phyloP scores from a whole-genome alignment of 805 yeast genomes.

The Hermanozyma aechmeae region DNA sequence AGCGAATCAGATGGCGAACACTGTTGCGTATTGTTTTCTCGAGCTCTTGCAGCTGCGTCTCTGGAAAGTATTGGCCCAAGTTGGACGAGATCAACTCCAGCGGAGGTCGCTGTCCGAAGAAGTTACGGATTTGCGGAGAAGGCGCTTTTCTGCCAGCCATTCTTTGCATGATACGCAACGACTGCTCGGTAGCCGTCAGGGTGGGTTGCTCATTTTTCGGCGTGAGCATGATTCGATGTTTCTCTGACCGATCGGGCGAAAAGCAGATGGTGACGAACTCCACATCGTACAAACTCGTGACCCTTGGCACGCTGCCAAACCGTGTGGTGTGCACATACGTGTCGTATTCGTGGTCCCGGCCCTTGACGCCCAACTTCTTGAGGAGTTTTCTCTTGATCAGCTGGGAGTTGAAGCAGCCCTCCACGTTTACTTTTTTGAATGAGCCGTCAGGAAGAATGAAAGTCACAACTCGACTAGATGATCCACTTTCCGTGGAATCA shows the following conservation, averaged over 20 bases:
- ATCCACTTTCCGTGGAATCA: background rate
- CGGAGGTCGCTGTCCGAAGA: constrained; percentile 89
- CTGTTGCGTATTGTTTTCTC: constrained; percentile 79
- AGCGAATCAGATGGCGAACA: constrained; percentile 64
- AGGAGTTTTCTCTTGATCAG: constrained; percentile 65
- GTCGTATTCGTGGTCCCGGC: constrained; percentile 43
- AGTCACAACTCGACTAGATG: constrained; percentile 31
- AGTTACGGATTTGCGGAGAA: constrained; percentile 28
- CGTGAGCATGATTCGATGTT: constrained; percentile 62
- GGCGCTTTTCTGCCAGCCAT: constrained; percentile 9
- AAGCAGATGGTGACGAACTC: constrained; percentile 79
- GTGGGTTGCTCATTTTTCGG: constrained; percentile 57
- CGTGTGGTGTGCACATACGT: constrained; percentile 43
- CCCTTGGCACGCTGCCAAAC: constrained; percentile 4
- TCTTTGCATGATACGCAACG: constrained; percentile 33
- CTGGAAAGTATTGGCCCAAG: constrained; percentile 86
- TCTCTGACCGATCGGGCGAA: constrained; percentile 61
- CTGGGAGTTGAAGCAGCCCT: constrained; percentile 74
- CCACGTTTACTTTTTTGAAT: constrained; percentile 56
- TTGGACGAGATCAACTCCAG: constrained; percentile 85
- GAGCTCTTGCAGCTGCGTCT: constrained; percentile 59
- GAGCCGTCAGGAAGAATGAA: constrained; percentile 72
- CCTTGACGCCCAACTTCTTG: constrained; percentile 42
- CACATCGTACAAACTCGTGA: constrained; percentile 55
- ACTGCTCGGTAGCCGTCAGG: constrained; percentile 45